These are phyloP conservation scores for Globisporangium alternatum DNA, from an alignment of 352 stramenopile species.

Conservation along the genomic window DNA sequence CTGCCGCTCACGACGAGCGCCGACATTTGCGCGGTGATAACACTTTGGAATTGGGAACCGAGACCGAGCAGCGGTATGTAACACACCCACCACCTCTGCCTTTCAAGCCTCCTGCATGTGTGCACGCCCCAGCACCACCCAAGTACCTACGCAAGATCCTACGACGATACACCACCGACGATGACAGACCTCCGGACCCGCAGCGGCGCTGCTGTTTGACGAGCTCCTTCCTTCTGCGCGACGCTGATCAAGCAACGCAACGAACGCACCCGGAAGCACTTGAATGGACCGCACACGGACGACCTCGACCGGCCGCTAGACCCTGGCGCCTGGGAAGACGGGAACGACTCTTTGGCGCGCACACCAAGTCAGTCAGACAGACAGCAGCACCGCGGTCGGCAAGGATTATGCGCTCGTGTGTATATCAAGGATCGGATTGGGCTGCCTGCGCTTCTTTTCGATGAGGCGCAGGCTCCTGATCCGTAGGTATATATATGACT, in stretches of 20 bases:
- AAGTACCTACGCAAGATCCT: conserved; percentile 20
- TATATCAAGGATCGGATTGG: conserved; percentile 88
- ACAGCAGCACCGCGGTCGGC: conserved; percentile 26
- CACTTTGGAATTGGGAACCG: conserved; percentile 86
- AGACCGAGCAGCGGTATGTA: conserved; percentile 76
- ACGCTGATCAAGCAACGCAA: neutral
- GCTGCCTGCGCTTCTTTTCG: conserved; percentile 11
- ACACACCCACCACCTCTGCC: neutral
- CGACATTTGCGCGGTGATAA: conserved; percentile 4
- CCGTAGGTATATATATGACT: conserved; percentile 86
- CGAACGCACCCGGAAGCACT: conserved; percentile 1
- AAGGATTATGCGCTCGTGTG: conserved; percentile 49
- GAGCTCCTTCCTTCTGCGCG: neutral
- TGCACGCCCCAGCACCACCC: conserved; percentile 5
- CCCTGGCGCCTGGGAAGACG: conserved; percentile 12
- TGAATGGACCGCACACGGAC: conserved; percentile 11
- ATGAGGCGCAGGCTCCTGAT: conserved; percentile 29
- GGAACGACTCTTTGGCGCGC: conserved; percentile 17
- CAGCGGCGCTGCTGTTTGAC: conserved; percentile 16
- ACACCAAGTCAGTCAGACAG: conserved; percentile 7
- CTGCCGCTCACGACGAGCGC: neutral
- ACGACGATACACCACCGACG: conserved; percentile 14
- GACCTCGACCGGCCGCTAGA: conserved; percentile 10
- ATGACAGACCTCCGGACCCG: conserved; percentile 13
- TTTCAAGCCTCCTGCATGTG: neutral